Conservation (phyloP, 1,284 basidiomycete genomes). For the Apiotrichum gamsii region DNA sequence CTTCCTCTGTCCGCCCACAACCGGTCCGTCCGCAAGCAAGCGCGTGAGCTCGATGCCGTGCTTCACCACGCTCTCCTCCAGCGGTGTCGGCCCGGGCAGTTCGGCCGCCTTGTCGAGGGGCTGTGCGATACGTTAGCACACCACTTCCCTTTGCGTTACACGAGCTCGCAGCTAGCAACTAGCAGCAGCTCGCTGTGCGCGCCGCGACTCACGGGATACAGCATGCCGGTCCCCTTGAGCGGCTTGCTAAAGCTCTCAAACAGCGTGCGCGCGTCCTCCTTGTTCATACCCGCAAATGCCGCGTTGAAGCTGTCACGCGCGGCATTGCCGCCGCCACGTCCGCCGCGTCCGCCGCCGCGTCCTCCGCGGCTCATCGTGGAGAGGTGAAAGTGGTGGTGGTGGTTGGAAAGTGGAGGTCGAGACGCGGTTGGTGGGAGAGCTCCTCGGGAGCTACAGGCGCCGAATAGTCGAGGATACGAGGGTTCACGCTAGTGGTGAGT, state of each 20-base stretch:
- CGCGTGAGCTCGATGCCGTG: constrained; percentile 21
- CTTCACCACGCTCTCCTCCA: constrained; percentile 21
- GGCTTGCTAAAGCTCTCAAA: constrained; percentile 20
- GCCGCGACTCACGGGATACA: constrained; percentile 37
- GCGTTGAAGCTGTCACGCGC: constrained; percentile 20
- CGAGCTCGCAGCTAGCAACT: too few relatives aligned
- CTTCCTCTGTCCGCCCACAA: constrained; percentile 2
- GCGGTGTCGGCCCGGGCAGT: constrained; percentile 20
- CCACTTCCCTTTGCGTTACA: too few relatives aligned
- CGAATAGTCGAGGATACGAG: too few relatives aligned
- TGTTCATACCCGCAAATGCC: constrained; percentile 20
- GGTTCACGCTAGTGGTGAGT: too few relatives aligned
- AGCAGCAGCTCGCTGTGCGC: too few relatives aligned
- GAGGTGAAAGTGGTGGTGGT: not conserved
- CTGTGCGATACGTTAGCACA: constrained; percentile 11
- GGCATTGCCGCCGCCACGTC: constrained; percentile 12
- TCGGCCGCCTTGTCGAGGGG: constrained; percentile 29
- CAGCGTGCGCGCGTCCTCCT: constrained; percentile 19
- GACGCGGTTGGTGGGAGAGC: too few relatives aligned
- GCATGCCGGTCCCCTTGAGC: constrained; percentile 29
- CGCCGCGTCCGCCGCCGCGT: constrained; percentile 15
- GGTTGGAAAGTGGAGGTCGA: too few relatives aligned
- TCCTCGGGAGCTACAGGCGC: too few relatives aligned
- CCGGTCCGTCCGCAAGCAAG: constrained; percentile 19
- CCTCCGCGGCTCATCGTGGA: constrained; percentile 4